Conservation (phyloP, 208 protist genomes). For the Histomonas meleagridis region DNA sequence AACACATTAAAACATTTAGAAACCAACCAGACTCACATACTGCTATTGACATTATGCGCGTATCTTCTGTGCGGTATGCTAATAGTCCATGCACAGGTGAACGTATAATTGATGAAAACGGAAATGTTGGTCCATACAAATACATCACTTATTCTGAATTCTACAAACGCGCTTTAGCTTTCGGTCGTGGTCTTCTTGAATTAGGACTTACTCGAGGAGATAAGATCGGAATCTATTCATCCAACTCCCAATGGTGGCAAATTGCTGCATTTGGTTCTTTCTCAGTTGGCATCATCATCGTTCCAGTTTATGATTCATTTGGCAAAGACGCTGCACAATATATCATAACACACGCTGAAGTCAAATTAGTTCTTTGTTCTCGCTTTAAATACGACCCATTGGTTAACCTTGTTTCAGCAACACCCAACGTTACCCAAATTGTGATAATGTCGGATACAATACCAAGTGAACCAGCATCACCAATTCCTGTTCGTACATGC, state of each 20-base stretch:
- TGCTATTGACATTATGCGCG: neutral
- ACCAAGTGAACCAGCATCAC: neutral
- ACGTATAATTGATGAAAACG: neutral
- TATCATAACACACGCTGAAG: neutral
- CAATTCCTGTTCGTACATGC: neutral
- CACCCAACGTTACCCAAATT: neutral
- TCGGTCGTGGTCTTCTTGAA: neutral
- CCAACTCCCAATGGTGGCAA: neutral
- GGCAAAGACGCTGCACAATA: neutral
- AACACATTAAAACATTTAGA: neutral
- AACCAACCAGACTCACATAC: neutral
- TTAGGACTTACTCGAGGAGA: neutral
- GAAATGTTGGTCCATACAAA: neutral
- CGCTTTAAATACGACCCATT: neutral
- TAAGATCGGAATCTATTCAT: conserved; percentile 17
- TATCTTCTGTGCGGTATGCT: neutral
- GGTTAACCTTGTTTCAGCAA: neutral
- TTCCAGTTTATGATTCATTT: conserved; percentile 34
- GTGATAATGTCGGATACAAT: neutral
- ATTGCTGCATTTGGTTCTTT: neutral
- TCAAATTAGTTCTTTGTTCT: neutral
- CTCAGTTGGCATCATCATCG: neutral
- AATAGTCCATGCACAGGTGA: neutral
- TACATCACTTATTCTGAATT: neutral
- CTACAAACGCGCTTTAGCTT: neutral